These are phyloP conservation scores for Micractinium conductrix DNA, from an alignment of 139 green algal species.

Conservation along the genomic window DNA sequence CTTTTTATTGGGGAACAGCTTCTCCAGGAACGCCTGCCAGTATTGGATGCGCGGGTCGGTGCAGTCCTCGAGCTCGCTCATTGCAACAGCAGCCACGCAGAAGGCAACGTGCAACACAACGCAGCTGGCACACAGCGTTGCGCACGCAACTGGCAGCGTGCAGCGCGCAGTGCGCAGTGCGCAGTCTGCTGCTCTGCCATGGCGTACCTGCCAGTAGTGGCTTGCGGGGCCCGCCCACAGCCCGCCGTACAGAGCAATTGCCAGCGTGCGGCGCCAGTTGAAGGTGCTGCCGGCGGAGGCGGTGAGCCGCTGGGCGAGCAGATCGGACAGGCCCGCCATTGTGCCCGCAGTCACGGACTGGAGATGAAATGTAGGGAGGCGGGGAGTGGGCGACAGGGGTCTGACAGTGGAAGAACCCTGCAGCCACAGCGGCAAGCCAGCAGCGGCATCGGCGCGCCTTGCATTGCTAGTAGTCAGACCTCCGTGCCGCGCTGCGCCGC, in stretches of 20 bases:
- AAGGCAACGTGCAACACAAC: too few relatives aligned
- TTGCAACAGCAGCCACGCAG: too few relatives aligned
- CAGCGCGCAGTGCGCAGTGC: too few relatives aligned
- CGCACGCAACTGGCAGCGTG: too few relatives aligned
- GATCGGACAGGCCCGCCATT: conserved; percentile 18
- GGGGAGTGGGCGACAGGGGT: neutral
- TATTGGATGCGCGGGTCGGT: conserved; percentile 32
- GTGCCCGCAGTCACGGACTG: conserved; percentile 40
- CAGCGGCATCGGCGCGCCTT: too few relatives aligned
- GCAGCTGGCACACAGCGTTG: too few relatives aligned
- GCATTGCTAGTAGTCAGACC: too few relatives aligned
- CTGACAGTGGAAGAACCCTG: neutral
- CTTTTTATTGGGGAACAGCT: conserved; percentile 28
- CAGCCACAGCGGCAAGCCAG: too few relatives aligned
- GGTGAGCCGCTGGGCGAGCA: conserved; percentile 36
- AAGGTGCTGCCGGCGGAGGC: neutral
- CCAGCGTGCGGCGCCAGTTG: conserved; percentile 40
- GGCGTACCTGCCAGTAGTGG: too few relatives aligned
- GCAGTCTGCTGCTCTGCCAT: too few relatives aligned
- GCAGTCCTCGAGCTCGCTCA: too few relatives aligned
- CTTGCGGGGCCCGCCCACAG: conserved; percentile 22
- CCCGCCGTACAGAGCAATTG: conserved; percentile 32
- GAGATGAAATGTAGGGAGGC: neutral
- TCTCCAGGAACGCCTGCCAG: conserved; percentile 43
- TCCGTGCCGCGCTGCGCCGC: too few relatives aligned